Base-by-base conservation (phyloP, 192 early-diverging fungal genomes). In the Kappamyces sp. region DNA sequence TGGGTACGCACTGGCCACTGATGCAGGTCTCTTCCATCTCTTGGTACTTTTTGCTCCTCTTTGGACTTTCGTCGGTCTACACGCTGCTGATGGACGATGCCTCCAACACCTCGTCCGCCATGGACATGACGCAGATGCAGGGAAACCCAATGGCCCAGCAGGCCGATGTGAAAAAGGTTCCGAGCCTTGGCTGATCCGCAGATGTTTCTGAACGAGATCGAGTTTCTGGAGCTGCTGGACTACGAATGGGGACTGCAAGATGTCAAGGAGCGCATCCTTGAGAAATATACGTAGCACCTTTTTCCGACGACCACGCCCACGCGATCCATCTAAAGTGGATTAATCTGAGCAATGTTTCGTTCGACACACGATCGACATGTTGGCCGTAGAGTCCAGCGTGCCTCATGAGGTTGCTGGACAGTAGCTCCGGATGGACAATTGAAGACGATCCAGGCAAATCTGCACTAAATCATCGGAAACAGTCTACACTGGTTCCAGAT, bases 31-130 rank as follows among this genome's bases (percentile, higher is more conserved):
- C 93, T 10, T 93, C 90, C 5, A 72, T 98, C 31, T 96, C 93
- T 3, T 97, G 93, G 95, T 98, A 98, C 80, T 98, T 98, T 71
- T 70, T 98, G 36, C 97, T 95, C 68, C 70, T 98, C 54, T 95
- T 98, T 82, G 95, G 95, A 55, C 79, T 98, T 43, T 81, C 86
- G 54, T 87, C 86, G 62, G 89, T 95, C 13, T 98, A 91, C 69
- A 84, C 89, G 47, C 83, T 98, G 40, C 85, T 98, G 60, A 73
- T 98, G 1, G 95, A 93, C 46, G 87, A 90, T 53, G 90, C 84
- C 37, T 94, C 94, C 73, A 77, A 86, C 87, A 78, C 88, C 31
- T 87, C 86, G 63, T 87, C 87, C 8, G 86, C 82, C 65, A 76
- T 84, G 62, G 94, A 95, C 66, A 94, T 98, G 90, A 76, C 87